Percentiles rank a stretch among this genome's conserved stretches.
These are phyloP conservation scores for Saccharomycopsis amapae DNA, from an alignment of 805 yeast genomes.

Conservation along the genomic window DNA sequence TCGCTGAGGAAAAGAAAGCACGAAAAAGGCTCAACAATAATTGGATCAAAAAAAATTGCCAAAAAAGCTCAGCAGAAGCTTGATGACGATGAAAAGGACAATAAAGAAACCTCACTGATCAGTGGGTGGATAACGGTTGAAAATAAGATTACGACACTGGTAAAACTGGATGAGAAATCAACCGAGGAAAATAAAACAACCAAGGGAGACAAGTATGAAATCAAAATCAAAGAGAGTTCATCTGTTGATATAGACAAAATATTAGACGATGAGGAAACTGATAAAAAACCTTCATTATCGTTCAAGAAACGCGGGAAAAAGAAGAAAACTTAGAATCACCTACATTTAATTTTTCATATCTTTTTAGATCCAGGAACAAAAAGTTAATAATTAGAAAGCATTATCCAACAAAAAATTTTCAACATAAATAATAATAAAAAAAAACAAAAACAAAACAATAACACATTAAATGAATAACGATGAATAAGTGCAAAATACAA, in stretches of 20 bases:
- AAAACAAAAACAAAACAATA: not conserved
- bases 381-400: too few species aligned
- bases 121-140: not conserved
- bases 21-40: too few species aligned
- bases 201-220: not conserved
- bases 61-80: not conserved
- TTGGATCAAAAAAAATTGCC: too few species aligned
- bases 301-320: conserved; percentile 1
- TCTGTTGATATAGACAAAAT: not conserved
- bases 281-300: not conserved
- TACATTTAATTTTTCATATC: too few species aligned
- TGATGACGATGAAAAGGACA: not conserved
- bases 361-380: too few species aligned
- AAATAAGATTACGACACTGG: not conserved
- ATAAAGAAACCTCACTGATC: not conserved
- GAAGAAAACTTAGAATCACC: not conserved
- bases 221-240: not conserved
- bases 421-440: not conserved
- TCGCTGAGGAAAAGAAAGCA: not conserved
- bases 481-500: not conserved
- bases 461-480: not conserved
- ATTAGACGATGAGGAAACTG: not conserved
- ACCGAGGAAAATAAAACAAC: not conserved
- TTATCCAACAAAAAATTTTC: not conserved
- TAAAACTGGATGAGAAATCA: not conserved